Evolutionary conservation across 2,329 filamentous ascomycete species (phyloP).

Genomic region (Penicillium vulpinum): DNA sequence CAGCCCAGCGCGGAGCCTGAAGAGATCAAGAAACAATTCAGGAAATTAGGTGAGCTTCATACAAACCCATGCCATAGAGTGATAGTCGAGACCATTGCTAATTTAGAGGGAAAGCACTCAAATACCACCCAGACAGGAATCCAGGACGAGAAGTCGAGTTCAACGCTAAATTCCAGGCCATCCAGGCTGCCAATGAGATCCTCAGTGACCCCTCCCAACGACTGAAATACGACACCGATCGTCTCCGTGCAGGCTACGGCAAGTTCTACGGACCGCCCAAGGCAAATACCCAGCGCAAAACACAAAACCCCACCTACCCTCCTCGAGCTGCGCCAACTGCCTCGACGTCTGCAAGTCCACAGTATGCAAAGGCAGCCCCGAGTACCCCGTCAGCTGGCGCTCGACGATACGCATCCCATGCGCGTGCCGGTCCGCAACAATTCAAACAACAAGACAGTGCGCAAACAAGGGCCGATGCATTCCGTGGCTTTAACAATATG

Average conservation of each 20-base stretch:
- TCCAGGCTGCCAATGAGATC: constrained; percentile 82
- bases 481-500: constrained; percentile 49
- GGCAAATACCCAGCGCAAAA: constrained; percentile 31
- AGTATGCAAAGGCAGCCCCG: constrained; percentile 24
- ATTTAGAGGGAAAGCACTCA: constrained; percentile 60
- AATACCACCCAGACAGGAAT: constrained; percentile 87
- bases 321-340: constrained; percentile 25
- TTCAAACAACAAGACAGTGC: constrained; percentile 42
- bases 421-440: constrained; percentile 41
- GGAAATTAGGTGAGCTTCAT: constrained; percentile 67
- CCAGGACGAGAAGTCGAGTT: constrained; percentile 77
- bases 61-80: not conserved
- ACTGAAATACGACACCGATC: constrained; percentile 63
- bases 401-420: constrained; percentile 44
- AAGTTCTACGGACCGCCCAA: constrained; percentile 35
- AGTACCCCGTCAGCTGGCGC: constrained; percentile 39
- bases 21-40: constrained; percentile 83
- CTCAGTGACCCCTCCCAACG: constrained; percentile 61
- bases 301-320: constrained; percentile 26
- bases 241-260: constrained; percentile 52
- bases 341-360: constrained; percentile 17
- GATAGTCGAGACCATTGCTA: not conserved
- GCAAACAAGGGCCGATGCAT: constrained; percentile 47
- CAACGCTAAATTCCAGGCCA: constrained; percentile 79
- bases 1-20: constrained; percentile 65